Evolutionary conservation across 2,329 filamentous ascomycete species (phyloP), one percentile per base, ranked within the genome.

Genomic region (Aspergillus aculeatinus): DNA sequence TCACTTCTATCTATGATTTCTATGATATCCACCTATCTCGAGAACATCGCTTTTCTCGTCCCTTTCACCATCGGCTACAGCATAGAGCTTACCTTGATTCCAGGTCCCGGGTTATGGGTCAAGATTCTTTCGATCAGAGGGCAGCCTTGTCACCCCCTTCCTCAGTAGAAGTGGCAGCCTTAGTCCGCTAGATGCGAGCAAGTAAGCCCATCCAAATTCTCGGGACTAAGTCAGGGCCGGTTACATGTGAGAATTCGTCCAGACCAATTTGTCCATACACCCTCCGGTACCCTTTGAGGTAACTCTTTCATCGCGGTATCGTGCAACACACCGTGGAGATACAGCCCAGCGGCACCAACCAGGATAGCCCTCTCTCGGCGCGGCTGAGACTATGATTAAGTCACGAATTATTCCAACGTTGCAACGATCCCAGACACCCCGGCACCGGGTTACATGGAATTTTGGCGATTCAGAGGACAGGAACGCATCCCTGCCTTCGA

Each of bases 311-410:
- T 14, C 21, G 3, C 31, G 12, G n/a, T 53, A 14, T 23, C 21
- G 53, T 55, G 42, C 53, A 55, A 48, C 53, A n/a, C 25, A 16
- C 31, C 19, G 39, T 27, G 35, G 27, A 33, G 48, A 51, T 52
- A 33, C 48, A 47, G 47, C 25, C 51, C 31, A 48, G 29, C 57
- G 60, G 49, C 53, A 52, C 57, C 33, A 57, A 31, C 42, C 54
- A 42, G 39, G 16, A 42, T 42, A 16, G 39, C 39, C 6, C 6
- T 42, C 39, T n/a, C 39, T 16, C 14, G 16, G 2, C 14, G 39
- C 14, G 39, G 33, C 33, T 35, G 33, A 35, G 33, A 35, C 33
- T 35, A 35, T 42, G 33, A 52, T 52, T 25, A 21, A 6, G 16
- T 42, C 11, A 35, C 11, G 10, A 35, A n/a, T 21, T 14, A 27